Evolutionary conservation across 2,329 filamentous ascomycete species (phyloP), one percentile per base, ranked within the genome.

Genomic region (Pseudogymnoascus sp.): DNA sequence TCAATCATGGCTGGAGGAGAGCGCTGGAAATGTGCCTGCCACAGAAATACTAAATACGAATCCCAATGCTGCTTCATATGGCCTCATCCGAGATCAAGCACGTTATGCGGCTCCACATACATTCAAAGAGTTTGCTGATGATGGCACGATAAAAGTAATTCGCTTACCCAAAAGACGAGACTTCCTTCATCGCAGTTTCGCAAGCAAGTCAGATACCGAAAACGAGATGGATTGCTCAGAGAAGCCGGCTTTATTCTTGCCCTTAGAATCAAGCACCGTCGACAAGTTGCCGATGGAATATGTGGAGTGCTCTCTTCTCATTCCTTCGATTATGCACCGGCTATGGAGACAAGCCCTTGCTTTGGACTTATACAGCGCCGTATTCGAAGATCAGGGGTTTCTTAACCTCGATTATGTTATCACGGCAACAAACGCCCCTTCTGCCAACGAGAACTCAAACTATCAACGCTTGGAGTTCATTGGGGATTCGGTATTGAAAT

Each of bases 391-490:
- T 1, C 75, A 92, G 0, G 71, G 73, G 0, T 82, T 93, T 37
- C 73, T 74, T 0, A 75, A 89, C 67, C 67, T 84, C 2, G 75
- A 77, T 0, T 77, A 89, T 36, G 72, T 96, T 0, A 73, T 86
- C 1, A 86, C 85, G 8, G 92, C 93, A 1, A 87, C 96, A 61
- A 90, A 83, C 61, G 79, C 90, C 0, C 84, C 87, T 0, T 80
- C 79, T 1, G 85, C 90, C 0, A 72, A 75, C 2, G 85, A 87
- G 60, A 73, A 77, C 1, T 81, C 80, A 0, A 83, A 96, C 68
- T 97, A 97, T 72, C 89, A 98, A 70, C 81, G 89, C 2, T 78
- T 96, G 0, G 95, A 98, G 73, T 96, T 96, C 69, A 77, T 97
- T 0, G 95, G 95, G 0, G 93, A 98, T 71, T 86, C 86, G 0